Conservation (phyloP, 2,329 filamentous ascomycete genomes). For the Neonectria sp. region DNA sequence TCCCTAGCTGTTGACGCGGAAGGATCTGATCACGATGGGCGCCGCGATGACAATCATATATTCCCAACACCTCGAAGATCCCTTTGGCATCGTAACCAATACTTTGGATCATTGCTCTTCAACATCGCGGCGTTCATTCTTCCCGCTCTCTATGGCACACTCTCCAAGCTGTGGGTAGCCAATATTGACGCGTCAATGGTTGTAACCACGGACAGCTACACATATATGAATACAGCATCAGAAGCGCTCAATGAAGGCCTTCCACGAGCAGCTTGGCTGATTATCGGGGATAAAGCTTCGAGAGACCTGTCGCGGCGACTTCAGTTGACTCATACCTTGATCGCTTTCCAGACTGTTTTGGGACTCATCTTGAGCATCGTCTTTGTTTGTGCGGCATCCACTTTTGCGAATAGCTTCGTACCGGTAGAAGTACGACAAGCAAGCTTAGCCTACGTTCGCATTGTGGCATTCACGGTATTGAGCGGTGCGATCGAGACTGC, state of each 20-base stretch:
- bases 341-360: conserved; percentile 71
- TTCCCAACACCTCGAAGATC: background rate
- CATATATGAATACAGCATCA: conserved; percentile 76
- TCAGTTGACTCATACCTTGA: conserved; percentile 73
- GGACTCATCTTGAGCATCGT: conserved; percentile 73
- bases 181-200: conserved; percentile 71
- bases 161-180: conserved; percentile 80
- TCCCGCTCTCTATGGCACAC: conserved; percentile 76
- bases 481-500: conserved; percentile 75
- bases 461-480: conserved; percentile 74
- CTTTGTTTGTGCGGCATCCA: conserved; percentile 68
- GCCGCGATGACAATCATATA: background rate
- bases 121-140: conserved; percentile 75
- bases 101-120: conserved; percentile 72
- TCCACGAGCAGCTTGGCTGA: conserved; percentile 76
- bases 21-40: background rate
- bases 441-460: conserved; percentile 75
- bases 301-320: conserved; percentile 67
- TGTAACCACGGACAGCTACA: conserved; percentile 66
- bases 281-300: conserved; percentile 76
- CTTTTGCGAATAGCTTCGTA: conserved; percentile 74
- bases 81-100: conserved; percentile 51
- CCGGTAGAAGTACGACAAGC: conserved; percentile 69
- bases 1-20: background rate
- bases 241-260: conserved; percentile 83